Percentiles rank a stretch among this genome's conserved stretches.
Conservation (phyloP, 345 rosid species). For the Bruguiera sexangula region DNA sequence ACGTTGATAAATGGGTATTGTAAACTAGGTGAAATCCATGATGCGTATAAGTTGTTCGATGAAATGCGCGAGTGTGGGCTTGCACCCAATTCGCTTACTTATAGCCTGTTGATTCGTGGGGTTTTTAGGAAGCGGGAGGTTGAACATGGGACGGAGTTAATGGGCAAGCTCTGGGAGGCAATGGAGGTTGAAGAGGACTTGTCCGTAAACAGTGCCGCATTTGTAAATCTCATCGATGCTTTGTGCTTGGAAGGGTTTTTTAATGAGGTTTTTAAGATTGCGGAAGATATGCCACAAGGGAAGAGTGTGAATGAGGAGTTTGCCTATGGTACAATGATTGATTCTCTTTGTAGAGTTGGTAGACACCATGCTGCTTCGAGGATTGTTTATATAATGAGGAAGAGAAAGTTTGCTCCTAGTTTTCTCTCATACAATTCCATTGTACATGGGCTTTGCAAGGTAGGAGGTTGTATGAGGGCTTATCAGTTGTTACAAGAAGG, state of each 20-base stretch:
- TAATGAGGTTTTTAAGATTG: constrained; percentile 58
- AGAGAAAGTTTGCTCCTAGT: constrained; percentile 52
- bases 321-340: constrained; percentile 68
- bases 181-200: constrained; percentile 47
- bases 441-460: constrained; percentile 69
- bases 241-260: constrained; percentile 66
- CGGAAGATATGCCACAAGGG: constrained; percentile 66
- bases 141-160: constrained; percentile 38
- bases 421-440: constrained; percentile 65
- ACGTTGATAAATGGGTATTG: constrained; percentile 62
- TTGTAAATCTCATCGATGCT: constrained; percentile 58
- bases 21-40: constrained; percentile 29
- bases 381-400: constrained; percentile 70
- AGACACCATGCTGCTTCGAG: constrained; percentile 78
- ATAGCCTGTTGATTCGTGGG: constrained; percentile 61
- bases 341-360: constrained; percentile 59
- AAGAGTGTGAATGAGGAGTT: constrained; percentile 45
- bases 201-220: constrained; percentile 52
- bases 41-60: constrained; percentile 61
- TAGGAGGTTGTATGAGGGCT: constrained; percentile 72
- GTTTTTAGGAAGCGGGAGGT: constrained; percentile 46
- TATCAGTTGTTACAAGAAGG: constrained; percentile 82
- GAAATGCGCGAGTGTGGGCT: constrained; percentile 58
- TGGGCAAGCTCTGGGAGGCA: constrained; percentile 55
- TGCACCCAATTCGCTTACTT: constrained; percentile 53